A percentile compares a stretch with the other conserved stretches of the same genome.
Conservation (phyloP, 345 rosid genomes). For the Ceriops decandra region DNA sequence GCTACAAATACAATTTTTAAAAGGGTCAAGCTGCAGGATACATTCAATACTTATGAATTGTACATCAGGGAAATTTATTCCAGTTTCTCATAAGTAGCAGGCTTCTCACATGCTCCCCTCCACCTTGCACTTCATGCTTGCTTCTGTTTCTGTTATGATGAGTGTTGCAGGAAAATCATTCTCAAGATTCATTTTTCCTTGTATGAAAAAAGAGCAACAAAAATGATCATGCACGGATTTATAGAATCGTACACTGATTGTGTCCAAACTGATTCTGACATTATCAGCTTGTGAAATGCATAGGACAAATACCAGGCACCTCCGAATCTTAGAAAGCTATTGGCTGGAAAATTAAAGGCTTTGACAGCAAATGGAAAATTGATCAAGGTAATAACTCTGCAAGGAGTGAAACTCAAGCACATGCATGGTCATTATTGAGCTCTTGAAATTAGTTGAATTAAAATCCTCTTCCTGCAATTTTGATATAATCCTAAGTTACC, state of each 20-base stretch:
- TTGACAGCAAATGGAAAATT: slow-evolving; percentile 72
- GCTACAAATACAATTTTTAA: background rate
- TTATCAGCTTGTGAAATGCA: slow-evolving; percentile 21
- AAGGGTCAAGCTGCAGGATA: background rate
- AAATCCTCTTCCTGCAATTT: background rate
- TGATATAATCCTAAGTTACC: background rate
- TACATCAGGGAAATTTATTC: too few relatives aligned
- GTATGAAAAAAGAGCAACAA: too few relatives aligned
- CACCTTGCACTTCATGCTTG: too few relatives aligned
- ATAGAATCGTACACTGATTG: background rate
- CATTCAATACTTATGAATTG: too few relatives aligned
- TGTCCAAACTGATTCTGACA: slow-evolving; percentile 16
- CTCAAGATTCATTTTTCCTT: too few relatives aligned
- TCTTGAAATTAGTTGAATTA: slow-evolving; percentile 3
- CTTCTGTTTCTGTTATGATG: too few relatives aligned
- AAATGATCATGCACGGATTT: background rate
- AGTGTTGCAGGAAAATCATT: too few relatives aligned
- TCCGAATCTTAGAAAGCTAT: slow-evolving; percentile 69
- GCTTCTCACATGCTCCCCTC: too few relatives aligned
- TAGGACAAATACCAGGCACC: slow-evolving; percentile 75
- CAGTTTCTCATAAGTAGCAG: too few relatives aligned
- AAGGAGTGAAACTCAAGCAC: background rate
- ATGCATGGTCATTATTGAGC: background rate
- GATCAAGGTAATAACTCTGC: slow-evolving; percentile 53
- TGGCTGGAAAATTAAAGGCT: slow-evolving; percentile 71